These are phyloP conservation scores for Fraxinus ornus DNA, from an alignment of 305 asterid genomes.

Conservation along the genomic window DNA sequence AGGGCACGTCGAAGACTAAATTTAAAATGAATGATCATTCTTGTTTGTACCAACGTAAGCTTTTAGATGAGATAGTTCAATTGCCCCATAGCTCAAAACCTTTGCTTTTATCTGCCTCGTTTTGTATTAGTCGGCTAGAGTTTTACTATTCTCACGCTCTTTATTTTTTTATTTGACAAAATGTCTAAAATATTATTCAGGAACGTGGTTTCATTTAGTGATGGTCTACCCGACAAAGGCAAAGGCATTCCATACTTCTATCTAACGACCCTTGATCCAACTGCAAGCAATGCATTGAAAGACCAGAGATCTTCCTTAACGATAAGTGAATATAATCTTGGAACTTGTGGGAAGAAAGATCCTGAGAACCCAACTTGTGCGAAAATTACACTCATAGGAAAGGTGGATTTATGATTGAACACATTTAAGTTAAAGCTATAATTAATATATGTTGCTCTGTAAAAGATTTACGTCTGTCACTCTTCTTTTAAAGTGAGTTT, in stretches of 20 bases:
- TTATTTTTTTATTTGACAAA: background rate
- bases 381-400: constrained; percentile 76
- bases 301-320: constrained; percentile 82
- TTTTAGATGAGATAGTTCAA: background rate
- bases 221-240: constrained; percentile 75
- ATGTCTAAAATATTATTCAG: constrained; percentile 33
- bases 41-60: background rate
- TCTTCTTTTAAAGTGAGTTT: background rate
- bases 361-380: constrained; percentile 88
- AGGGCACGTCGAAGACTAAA: background rate
- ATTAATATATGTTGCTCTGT: background rate
- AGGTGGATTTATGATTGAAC: constrained; percentile 45
- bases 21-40: background rate
- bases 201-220: constrained; percentile 88
- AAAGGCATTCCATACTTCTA: constrained; percentile 85
- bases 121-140: background rate
- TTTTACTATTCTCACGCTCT: background rate
- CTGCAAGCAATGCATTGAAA: constrained; percentile 69
- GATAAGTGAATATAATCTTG: constrained; percentile 67
- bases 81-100: background rate
- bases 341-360: constrained; percentile 75
- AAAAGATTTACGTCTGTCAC: background rate
- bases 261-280: constrained; percentile 81
- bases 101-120: background rate
- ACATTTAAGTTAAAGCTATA: background rate